A percentile compares a stretch with the other conserved stretches of the same genome.
Conservation (phyloP, 2,329 filamentous ascomycete genomes). For the Nemania serpens region DNA sequence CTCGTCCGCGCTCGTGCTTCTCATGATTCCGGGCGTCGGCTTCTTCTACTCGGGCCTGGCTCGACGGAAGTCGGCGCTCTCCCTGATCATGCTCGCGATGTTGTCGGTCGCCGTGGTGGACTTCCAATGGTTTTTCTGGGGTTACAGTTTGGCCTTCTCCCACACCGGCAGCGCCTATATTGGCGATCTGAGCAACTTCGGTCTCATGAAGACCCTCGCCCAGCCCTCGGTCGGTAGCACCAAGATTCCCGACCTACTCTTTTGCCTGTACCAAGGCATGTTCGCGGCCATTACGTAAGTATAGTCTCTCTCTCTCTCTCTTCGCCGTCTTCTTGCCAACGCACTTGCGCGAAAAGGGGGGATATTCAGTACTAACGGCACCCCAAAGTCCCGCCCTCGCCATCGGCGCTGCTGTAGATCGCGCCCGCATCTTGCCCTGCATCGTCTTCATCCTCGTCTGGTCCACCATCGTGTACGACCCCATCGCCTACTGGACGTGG, state of each 20-base stretch:
- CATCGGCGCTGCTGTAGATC: conserved; percentile 64
- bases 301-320: background rate
- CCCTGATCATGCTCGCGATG: conserved; percentile 83
- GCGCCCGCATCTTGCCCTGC: conserved; percentile 64
- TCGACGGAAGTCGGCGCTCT: conserved; percentile 84
- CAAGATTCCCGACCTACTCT: conserved; percentile 79
- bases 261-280: conserved; percentile 87
- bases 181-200: conserved; percentile 80
- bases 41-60: conserved; percentile 95
- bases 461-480: conserved; percentile 73
- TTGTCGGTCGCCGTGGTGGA: conserved; percentile 78
- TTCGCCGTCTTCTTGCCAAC: background rate
- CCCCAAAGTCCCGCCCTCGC: conserved; percentile 56
- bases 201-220: conserved; percentile 76
- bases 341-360: background rate
- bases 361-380: background rate
- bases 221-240: conserved; percentile 73
- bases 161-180: conserved; percentile 79
- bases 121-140: conserved; percentile 98
- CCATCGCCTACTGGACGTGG: conserved; percentile 79
- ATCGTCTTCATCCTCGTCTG: conserved; percentile 72
- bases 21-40: conserved; percentile 92
- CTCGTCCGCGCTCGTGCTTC: conserved; percentile 77
- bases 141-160: conserved; percentile 84
- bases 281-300: conserved; percentile 85